Conservation (phyloP, 2,329 filamentous ascomycete species). For the Bipolaris oryzae region DNA sequence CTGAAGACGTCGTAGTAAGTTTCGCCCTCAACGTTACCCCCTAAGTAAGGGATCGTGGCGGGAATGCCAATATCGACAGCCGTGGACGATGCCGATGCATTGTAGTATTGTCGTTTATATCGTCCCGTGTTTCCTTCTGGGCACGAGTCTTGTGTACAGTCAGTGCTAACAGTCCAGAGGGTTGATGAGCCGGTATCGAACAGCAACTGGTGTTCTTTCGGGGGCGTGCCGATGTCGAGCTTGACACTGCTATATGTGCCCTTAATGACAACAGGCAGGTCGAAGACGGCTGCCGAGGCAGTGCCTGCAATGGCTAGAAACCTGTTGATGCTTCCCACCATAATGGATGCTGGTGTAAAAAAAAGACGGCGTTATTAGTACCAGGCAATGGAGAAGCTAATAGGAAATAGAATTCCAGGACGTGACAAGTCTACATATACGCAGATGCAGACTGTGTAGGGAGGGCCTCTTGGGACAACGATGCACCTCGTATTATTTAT, state of each 20-base stretch:
- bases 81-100: slow-evolving; percentile 18
- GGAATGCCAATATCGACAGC: slow-evolving; percentile 13
- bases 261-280: slow-evolving; percentile 19
- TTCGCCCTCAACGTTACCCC: slow-evolving; percentile 19
- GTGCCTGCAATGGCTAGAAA: slow-evolving; percentile 4
- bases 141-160: slow-evolving; percentile 21
- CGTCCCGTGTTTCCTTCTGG: slow-evolving; percentile 5
- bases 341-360: not conserved
- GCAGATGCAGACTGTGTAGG: too few relatives aligned
- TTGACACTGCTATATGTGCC: slow-evolving; percentile 14
- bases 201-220: slow-evolving; percentile 18
- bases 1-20: slow-evolving; percentile 19
- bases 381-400: too few relatives aligned
- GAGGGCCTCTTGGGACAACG: too few relatives aligned
- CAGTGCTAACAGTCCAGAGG: slow-evolving; percentile 18
- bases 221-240: slow-evolving; percentile 16
- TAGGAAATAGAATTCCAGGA: not conserved
- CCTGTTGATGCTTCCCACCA: not conserved
- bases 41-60: slow-evolving; percentile 18
- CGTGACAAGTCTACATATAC: too few relatives aligned
- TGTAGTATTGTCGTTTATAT: slow-evolving; percentile 20
- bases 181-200: slow-evolving; percentile 29
- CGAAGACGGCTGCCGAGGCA: slow-evolving; percentile 19
- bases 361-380: not conserved
- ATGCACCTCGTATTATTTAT: too few relatives aligned